phyloP scores from a whole-genome alignment of 2,329 filamentous ascomycete species.

The Verticillium zaregamsianum region DNA sequence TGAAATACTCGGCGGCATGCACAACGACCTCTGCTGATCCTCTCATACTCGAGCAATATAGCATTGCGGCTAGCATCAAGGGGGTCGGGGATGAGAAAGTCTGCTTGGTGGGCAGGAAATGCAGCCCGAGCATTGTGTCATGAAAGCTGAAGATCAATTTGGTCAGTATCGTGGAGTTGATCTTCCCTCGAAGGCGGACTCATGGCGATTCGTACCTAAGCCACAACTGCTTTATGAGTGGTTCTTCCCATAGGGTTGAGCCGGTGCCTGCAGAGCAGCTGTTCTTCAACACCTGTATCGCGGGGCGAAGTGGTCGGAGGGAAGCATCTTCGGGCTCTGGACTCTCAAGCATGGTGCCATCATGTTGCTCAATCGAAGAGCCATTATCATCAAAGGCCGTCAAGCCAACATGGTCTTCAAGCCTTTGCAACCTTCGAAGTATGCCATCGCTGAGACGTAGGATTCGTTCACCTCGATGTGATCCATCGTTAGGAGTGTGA shows the following conservation, averaged over 20 bases:
- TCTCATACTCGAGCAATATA: conserved; percentile 34
- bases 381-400: conserved; percentile 8
- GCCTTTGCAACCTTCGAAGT: conserved; percentile 16
- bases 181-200: background rate
- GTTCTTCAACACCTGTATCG: conserved; percentile 22
- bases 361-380: background rate
- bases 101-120: conserved; percentile 38
- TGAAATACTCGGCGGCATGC: conserved; percentile 32
- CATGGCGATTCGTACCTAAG: conserved; percentile 16
- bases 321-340: conserved; percentile 6
- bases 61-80: conserved; percentile 36
- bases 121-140: conserved; percentile 37
- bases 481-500: background rate
- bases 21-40: conserved; percentile 27
- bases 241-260: conserved; percentile 25
- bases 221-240: conserved; percentile 28
- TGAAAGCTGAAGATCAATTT: conserved; percentile 28
- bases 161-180: background rate
- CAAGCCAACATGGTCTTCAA: conserved; percentile 22
- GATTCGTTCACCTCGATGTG: conserved; percentile 5
- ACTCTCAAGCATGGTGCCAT: background rate
- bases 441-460: conserved; percentile 11
- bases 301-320: conserved; percentile 22
- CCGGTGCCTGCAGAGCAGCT: conserved; percentile 17
- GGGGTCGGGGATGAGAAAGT: conserved; percentile 37